Evolutionary conservation across 371 early-diverging fungal species (phyloP), one percentile per base, ranked within the genome.

Genomic region (Mortierella sp.): DNA sequence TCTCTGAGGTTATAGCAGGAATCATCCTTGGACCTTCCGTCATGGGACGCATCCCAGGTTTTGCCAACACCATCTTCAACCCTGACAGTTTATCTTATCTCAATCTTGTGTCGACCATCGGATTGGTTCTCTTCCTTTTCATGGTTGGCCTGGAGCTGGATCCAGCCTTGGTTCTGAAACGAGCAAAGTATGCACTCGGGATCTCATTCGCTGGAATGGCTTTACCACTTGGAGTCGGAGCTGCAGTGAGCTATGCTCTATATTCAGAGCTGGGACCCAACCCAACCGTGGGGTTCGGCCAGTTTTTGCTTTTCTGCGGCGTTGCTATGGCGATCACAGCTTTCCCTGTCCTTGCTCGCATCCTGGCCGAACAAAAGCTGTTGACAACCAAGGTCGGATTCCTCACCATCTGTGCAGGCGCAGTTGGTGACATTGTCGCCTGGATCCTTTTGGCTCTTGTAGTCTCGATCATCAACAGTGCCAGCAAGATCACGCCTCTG

Each of bases 241-340:
- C 83, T 21, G 92, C 89, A 8, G 88, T 88, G 34, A 88, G 90
- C 65, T 88, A 88, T 46, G 88, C 88, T 4, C 79, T 94, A 0
- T 92, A 86, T 56, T 62, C 68, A 27, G 80, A 83, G 41, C 45
- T 88, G 17, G 79, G 88, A 25, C 57, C 80, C 34, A 69, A 81
- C 12, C 53, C 63, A 25, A 85, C 89, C n/a, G n/a, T n/a, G 3
- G 70, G 86, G 1, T 94, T 92, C 66, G 76, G 82, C 13, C 89
- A 83, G 46, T 96, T 92, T 63, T 61, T 91, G 44, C 86, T 92
- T 34, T 96, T 96, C 77, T 79, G 88, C 27, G 94, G 94, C 53
- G 95, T 96, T 4, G 92, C 94, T 49, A 92, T 96, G 90, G 85
- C 95, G 19, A 96, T 96, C 71, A 97, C 97, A 0, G 95, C 97